Evolutionary conservation across 257 asterid species (phyloP), one percentile per base, ranked within the genome.

Genomic region (Eustoma russellianum): DNA sequence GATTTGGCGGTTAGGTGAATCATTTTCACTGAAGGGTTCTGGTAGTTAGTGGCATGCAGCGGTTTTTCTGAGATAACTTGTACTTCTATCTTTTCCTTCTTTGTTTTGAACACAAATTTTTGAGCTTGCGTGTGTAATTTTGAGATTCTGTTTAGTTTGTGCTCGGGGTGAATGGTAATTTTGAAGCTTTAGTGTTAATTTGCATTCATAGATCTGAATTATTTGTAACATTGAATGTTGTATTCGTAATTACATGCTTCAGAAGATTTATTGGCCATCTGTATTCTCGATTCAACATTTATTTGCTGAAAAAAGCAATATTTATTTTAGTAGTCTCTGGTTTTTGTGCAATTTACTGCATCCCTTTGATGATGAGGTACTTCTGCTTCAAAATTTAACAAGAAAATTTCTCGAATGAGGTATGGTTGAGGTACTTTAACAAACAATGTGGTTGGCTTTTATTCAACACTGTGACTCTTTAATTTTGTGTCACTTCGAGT

Each of bases 41-140:
- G 46, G 52, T 41, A 40, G 54, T 66, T 71, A 64, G 51, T 58
- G 74, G 66, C 83, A 82, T 85, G 90, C 89, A 78, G 47, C 52
- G 38, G 56, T 34, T 55, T 24, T 48, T 59, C 30, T 70, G 59
- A 69, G 76, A 67, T 64, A 57, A 41, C 63, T 52, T 48, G 30
- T 24, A 33, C 13, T 33, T 47, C 51, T 46, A 33, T 47, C 66
- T 64, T 61, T 53, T 55, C 64, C 53, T 66, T 43, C 55, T 53
- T 56, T 44, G 48, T 55, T 64, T 50, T 62, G 52, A 71, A 77
- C 72, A 63, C n/a, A 65, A 62, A 66, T 60, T 65, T 44, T 49
- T 59, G 74, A 51, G 62, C 61, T 54, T 77, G 75, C 77, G 65
- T 82, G 80, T 65, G 63, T 44, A 17, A 45, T 70, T 74, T 13